These are phyloP conservation scores for Paramyrothecium sp. DNA, from an alignment of 2,329 filamentous ascomycete species.

Conservation along the genomic window DNA sequence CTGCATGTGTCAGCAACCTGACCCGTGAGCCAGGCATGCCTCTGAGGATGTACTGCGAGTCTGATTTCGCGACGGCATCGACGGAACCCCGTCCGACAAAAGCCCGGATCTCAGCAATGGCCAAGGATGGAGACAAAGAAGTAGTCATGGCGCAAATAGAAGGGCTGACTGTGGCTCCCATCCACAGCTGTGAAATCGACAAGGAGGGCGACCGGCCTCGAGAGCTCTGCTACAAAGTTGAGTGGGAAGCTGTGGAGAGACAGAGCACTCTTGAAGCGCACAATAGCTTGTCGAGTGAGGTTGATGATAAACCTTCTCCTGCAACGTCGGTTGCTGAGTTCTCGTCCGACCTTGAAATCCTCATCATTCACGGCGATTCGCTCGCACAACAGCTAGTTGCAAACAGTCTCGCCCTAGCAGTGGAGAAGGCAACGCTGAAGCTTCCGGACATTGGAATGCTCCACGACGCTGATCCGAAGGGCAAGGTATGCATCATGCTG, in stretches of 20 bases:
- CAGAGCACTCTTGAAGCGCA: too few relatives aligned
- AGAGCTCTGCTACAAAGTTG: constrained; percentile 40
- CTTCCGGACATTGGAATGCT: not conserved
- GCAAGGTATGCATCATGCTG: not conserved
- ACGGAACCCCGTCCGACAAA: not conserved
- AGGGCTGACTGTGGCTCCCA: constrained; percentile 38
- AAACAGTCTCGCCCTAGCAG: not conserved
- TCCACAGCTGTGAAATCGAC: constrained; percentile 28
- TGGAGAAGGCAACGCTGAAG: not conserved
- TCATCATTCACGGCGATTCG: not conserved
- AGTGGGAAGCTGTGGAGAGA: constrained; percentile 35
- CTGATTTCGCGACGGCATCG: not conserved
- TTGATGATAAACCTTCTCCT: too few relatives aligned
- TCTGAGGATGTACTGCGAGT: not conserved
- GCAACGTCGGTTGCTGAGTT: not conserved
- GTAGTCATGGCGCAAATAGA: constrained; percentile 33
- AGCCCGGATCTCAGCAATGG: not conserved
- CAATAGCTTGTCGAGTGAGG: too few relatives aligned
- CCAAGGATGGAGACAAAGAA: constrained; percentile 10
- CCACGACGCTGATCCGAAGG: not conserved
- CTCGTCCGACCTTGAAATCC: not conserved
- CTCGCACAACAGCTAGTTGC: not conserved
- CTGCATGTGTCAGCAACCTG: not conserved
- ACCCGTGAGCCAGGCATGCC: not conserved
- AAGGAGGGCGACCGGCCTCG: constrained; percentile 15